Percentiles rank a stretch among this genome's conserved stretches.
phyloP scores from a whole-genome alignment of 176 grass and related monocot genomes.

The Paspalum vaginatum region DNA sequence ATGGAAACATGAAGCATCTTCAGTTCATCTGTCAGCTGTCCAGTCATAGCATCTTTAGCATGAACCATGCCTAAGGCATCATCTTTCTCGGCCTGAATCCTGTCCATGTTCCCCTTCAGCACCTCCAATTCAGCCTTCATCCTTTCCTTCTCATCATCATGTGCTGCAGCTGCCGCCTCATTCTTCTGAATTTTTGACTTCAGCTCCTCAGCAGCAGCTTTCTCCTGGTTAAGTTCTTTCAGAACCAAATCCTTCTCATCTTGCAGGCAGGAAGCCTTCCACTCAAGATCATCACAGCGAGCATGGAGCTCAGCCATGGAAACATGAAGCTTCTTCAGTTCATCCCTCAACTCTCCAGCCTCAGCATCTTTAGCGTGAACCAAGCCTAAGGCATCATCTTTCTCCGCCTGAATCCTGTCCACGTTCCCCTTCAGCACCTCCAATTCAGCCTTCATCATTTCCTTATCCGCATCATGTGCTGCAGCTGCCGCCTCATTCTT shows the following conservation, averaged over 20 bases:
- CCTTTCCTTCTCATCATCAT: conserved; percentile 2
- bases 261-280: too few species aligned
- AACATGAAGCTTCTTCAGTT: conserved; percentile 14
- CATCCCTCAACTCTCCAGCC: conserved; percentile 16
- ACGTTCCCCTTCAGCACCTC: conserved; percentile 11
- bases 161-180: too few species aligned
- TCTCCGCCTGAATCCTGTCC: conserved; percentile 41
- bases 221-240: too few species aligned
- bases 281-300: background rate
- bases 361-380: conserved; percentile 37
- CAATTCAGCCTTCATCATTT: conserved; percentile 4
- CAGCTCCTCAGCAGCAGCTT: too few species aligned
- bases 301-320: conserved; percentile 8
- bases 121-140: conserved; percentile 19
- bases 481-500: too few species aligned
- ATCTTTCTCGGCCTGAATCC: conserved; percentile 58
- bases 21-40: conserved; percentile 32
- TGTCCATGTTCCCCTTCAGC: conserved; percentile 4
- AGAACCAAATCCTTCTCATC: too few species aligned
- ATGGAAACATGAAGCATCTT: background rate
- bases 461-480: conserved; percentile 15
- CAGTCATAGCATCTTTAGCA: conserved; percentile 42
- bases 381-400: conserved; percentile 28
- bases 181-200: too few species aligned
- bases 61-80: background rate